These are phyloP conservation scores for Candida suzukii DNA, from an alignment of 805 yeast species.

Conservation along the genomic window DNA sequence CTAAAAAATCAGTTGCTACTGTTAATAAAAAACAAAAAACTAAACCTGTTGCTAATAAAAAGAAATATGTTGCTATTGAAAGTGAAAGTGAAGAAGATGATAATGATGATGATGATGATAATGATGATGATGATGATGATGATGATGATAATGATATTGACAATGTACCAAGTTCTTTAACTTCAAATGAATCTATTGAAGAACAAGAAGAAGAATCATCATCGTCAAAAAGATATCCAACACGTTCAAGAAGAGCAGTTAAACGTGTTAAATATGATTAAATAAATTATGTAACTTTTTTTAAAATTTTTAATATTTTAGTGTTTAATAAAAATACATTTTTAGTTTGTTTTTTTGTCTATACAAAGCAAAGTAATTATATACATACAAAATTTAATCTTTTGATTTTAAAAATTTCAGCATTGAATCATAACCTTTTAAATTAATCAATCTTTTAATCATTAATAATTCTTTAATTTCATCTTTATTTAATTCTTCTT, in stretches of 20 bases:
- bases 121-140: conserved; percentile 1
- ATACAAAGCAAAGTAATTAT: too few species aligned
- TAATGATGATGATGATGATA: conserved; percentile 12
- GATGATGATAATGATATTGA: background rate
- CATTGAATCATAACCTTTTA: conserved; percentile 65
- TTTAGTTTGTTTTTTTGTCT: too few species aligned
- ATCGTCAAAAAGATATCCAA: background rate
- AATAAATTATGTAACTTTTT: too few species aligned
- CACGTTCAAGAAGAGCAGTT: conserved; percentile 9
- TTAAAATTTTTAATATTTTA: too few species aligned
- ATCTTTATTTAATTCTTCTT: conserved; percentile 14
- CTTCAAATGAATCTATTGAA: background rate
- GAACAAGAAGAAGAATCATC: background rate
- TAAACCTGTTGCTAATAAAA: background rate
- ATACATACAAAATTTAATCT: background rate
- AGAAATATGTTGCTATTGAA: too few species aligned
- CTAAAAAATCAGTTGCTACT: too few species aligned
- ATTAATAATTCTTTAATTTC: conserved; percentile 47
- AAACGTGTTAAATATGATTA: background rate
- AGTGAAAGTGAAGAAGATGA: conserved; percentile 15
- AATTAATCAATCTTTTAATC: conserved; percentile 53
- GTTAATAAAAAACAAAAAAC: background rate
- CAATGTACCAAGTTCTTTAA: background rate
- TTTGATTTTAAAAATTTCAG: conserved; percentile 42
- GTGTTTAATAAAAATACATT: background rate